Evolutionary conservation across 2,329 filamentous ascomycete species (phyloP).

Genomic region (Beauveria sp.): DNA sequence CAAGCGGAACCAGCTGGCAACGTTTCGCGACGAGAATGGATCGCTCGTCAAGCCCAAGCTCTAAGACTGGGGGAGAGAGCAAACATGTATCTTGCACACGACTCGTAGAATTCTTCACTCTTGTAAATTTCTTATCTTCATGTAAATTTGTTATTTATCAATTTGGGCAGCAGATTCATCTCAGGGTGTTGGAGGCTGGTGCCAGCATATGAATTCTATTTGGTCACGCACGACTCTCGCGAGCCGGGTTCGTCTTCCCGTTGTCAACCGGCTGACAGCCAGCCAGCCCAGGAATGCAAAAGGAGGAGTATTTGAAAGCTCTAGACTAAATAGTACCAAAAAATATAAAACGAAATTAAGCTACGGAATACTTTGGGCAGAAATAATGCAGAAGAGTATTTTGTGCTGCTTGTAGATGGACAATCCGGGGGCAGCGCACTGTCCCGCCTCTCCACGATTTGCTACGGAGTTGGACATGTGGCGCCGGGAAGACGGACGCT

Average conservation of each 20-base stretch:
- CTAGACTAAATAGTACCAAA: neutral
- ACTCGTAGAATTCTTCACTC: neutral
- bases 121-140: neutral
- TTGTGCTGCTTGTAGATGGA: neutral
- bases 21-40: slow-evolving; percentile 31
- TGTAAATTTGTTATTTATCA: neutral
- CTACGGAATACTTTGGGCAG: too few species aligned
- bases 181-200: too few species aligned
- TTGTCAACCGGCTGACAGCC: too few species aligned
- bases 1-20: slow-evolving; percentile 33
- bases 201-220: too few species aligned
- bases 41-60: slow-evolving; percentile 20
- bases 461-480: neutral
- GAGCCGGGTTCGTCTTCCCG: too few species aligned
- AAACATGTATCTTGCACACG: neutral
- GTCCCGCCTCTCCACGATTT: neutral
- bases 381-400: neutral
- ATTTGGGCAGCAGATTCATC: neutral
- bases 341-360: neutral
- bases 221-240: too few species aligned
- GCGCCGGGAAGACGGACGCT: neutral
- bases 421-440: neutral
- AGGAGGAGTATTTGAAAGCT: too few species aligned
- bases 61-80: neutral
- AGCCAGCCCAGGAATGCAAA: too few species aligned